Conservation (phyloP, 208 protist species). For the Leptomonas pyrrhocoris region DNA sequence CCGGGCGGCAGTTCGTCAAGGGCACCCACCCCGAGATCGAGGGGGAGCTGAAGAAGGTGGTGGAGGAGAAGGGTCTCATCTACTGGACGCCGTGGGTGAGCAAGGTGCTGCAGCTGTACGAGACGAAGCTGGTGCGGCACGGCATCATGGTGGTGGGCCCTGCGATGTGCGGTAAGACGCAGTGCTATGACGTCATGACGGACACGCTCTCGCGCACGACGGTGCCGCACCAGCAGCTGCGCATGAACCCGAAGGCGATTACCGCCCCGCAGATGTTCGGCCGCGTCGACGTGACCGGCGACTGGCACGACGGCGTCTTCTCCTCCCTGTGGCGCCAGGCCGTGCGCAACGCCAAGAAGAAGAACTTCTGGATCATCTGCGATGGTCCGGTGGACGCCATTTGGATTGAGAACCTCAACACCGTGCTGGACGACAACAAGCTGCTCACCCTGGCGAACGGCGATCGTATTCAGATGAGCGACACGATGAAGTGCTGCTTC, state of each 20-base stretch:
- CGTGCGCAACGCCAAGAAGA: conserved; percentile 89
- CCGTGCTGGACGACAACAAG: conserved; percentile 99
- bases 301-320: conserved; percentile 97
- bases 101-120: conserved; percentile 95
- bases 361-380: conserved; percentile 96
- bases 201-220: conserved; percentile 86
- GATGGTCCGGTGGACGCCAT: conserved; percentile 99
- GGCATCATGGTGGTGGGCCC: conserved; percentile 96
- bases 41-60: conserved; percentile 85
- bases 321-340: conserved; percentile 91
- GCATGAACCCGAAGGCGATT: conserved; percentile 96
- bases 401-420: conserved; percentile 99
- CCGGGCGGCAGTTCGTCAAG: conserved; percentile 92
- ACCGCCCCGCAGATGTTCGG: conserved; percentile 97
- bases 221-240: conserved; percentile 90
- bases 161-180: conserved; percentile 94
- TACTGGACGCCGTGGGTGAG: conserved; percentile 88
- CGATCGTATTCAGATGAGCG: conserved; percentile 97
- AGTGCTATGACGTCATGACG: conserved; percentile 93
- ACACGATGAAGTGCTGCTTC: conserved; percentile 97
- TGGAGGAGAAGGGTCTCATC: conserved; percentile 87
- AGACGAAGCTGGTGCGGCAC: conserved; percentile 95
- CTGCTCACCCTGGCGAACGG: conserved; percentile 98
- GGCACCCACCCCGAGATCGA: conserved; percentile 92
- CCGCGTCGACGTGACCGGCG: conserved; percentile 93